Evolutionary conservation across 208 protist species (phyloP).

Genomic region (Crithidia mellificae): DNA sequence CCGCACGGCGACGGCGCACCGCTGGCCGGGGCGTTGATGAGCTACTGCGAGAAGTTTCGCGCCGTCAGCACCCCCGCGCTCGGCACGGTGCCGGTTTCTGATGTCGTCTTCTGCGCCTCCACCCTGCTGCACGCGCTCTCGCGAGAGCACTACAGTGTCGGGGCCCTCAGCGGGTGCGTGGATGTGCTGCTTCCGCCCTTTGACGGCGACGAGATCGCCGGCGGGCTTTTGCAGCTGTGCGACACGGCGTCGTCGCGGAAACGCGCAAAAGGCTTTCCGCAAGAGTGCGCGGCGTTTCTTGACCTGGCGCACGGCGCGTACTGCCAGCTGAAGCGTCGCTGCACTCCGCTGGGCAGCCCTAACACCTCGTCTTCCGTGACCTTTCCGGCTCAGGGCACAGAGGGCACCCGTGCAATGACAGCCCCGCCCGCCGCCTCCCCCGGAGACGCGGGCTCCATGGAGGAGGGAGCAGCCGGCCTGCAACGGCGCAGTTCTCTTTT

Average conservation of each 20-base stretch:
- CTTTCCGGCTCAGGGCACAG: not conserved
- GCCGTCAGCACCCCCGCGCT: slow-evolving; percentile 61
- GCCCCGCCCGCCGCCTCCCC: not conserved
- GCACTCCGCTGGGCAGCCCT: not conserved
- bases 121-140: slow-evolving; percentile 15
- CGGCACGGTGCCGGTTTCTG: slow-evolving; percentile 56
- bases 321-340: slow-evolving; percentile 10
- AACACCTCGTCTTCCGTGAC: not conserved
- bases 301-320: slow-evolving; percentile 39
- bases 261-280: slow-evolving; percentile 52
- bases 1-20: slow-evolving; percentile 21
- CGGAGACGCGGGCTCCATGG: not conserved
- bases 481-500: slow-evolving; percentile 11
- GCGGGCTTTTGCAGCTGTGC: slow-evolving; percentile 61
- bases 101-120: slow-evolving; percentile 67
- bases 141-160: slow-evolving; percentile 17
- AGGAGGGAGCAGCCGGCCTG: not conserved
- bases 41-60: slow-evolving; percentile 64
- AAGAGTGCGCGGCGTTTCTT: slow-evolving; percentile 52
- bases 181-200: slow-evolving; percentile 63
- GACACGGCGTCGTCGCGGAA: slow-evolving; percentile 47
- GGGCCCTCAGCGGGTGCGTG: slow-evolving; percentile 38
- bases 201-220: slow-evolving; percentile 57
- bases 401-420: not conserved
- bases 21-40: slow-evolving; percentile 55